Base-by-base conservation (phyloP, 2,329 filamentous ascomycete genomes). In the Macrophomina tecta region DNA sequence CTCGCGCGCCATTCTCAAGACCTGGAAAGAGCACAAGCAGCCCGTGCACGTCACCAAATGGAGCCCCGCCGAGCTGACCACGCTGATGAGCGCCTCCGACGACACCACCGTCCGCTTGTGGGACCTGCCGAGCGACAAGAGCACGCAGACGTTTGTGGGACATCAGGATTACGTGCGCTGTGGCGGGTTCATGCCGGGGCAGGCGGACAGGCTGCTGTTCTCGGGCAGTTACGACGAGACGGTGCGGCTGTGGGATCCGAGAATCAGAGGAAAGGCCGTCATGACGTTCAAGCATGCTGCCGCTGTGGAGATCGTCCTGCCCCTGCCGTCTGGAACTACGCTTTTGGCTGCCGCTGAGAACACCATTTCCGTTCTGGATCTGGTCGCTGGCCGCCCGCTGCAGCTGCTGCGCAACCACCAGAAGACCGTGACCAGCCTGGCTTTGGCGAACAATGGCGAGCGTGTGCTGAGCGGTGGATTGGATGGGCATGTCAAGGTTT, bases 231-330 rank as follows among this genome's bases (percentile, higher is more conserved):
- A 99, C 81, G 95, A 99, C 80, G 89, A 92, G 69, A 97, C 94
- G 0, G 94, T 98, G 61, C 89, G 91, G 70, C 81, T 99, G 28
- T 99, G 95, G 95, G 95, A 99, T 81, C 90, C 94, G 0, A 86
- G 95, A 71, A 88, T 89, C 42, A 88, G 89, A 38, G 70, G 76
- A 38, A 78, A 87, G 78, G 75, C 76, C 5, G 93, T 93, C 70
- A 95, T 99, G 90, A 92, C 91, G 0, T 98, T 99, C 83, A 95
- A 96, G 83, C 94, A 97, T 82, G 87, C 89, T n/a, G 91, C 91
- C 16, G 90, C 94, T 1, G 87, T 99, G 28, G 95, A 99, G 79
- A 86, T 89, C 62, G 91, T 99, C n/a, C 84, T 98, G 4, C 89
- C 94, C 6, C 89, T 97, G 81, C 89, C 92, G 8, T 92, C 91